Conservation (phyloP, 192 early-diverging fungal genomes). For the Powellomyces hirtus region DNA sequence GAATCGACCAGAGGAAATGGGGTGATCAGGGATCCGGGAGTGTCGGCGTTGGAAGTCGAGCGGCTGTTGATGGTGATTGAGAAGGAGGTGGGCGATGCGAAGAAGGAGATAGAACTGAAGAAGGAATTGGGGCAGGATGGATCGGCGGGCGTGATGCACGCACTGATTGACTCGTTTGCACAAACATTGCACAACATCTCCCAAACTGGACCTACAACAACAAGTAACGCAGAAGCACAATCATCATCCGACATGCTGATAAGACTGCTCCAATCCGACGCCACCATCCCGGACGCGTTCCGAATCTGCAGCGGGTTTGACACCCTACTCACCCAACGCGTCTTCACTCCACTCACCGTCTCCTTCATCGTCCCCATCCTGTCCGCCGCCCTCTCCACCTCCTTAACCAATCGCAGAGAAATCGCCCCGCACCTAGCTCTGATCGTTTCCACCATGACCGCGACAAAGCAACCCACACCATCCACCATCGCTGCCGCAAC, state of each 20-base stretch:
- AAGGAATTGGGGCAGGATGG: slow-evolving; percentile 5
- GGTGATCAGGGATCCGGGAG: neutral
- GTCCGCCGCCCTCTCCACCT: neutral
- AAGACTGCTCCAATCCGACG: neutral
- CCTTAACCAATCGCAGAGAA: slow-evolving; percentile 12
- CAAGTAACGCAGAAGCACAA: neutral
- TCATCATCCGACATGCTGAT: neutral
- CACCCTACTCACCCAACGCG: neutral
- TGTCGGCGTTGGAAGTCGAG: slow-evolving; percentile 6
- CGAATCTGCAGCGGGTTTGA: slow-evolving; percentile 20
- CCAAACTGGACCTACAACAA: neutral
- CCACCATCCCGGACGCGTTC: slow-evolving; percentile 10
- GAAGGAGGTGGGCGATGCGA: neutral
- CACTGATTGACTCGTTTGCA: neutral
- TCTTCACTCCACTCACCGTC: slow-evolving; percentile 3
- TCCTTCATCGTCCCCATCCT: slow-evolving; percentile 14
- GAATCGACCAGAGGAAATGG: neutral
- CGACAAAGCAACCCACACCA: neutral
- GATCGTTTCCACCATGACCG: neutral
- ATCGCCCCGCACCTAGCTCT: neutral
- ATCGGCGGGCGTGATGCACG: neutral
- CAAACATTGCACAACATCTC: neutral
- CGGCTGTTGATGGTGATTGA: neutral
- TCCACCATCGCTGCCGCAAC: neutral
- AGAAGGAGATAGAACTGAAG: neutral